These are phyloP conservation scores for Pseudopyrenochaeta lycopersici DNA, from an alignment of 2,329 filamentous ascomycete species.

Conservation along the genomic window DNA sequence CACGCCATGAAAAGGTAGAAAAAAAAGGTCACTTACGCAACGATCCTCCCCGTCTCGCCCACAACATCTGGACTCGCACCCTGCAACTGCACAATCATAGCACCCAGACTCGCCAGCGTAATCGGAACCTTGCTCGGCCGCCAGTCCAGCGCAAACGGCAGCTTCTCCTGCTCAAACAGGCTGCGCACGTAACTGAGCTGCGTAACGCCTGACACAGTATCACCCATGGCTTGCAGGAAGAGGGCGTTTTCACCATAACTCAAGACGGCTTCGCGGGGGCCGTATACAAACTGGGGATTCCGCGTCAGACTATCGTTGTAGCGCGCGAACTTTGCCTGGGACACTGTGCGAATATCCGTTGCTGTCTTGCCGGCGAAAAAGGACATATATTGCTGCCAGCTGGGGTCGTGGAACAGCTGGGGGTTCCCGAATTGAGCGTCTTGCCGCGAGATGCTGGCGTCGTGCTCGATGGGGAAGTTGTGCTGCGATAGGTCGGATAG, in stretches of 20 bases:
- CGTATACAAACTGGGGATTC: constrained; percentile 24
- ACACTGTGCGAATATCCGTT: constrained; percentile 18
- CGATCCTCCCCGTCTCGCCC: constrained; percentile 11
- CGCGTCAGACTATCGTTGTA: constrained; percentile 14
- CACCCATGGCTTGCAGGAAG: constrained; percentile 18
- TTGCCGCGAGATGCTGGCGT: constrained; percentile 25
- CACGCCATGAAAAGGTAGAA: no score
- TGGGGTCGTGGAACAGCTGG: constrained; percentile 8
- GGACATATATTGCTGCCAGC: constrained; percentile 21
- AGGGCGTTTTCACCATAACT: constrained; percentile 27
- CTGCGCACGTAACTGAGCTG: constrained; percentile 18
- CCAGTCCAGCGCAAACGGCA: constrained; percentile 24
- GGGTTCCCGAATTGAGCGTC: constrained; percentile 24
- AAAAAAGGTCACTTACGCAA: constrained; percentile 6
- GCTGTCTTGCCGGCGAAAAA: constrained; percentile 18
- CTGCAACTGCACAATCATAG: constrained; percentile 19
- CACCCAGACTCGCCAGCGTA: constrained; percentile 19
- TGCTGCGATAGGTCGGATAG: constrained; percentile 21
- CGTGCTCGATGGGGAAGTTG: constrained; percentile 33
- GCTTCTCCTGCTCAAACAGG: constrained; percentile 24
- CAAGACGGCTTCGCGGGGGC: constrained; percentile 12
- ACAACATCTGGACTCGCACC: constrained; percentile 9
- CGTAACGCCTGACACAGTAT: constrained; percentile 9
- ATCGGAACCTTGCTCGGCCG: constrained; percentile 19
- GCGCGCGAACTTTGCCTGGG: constrained; percentile 17